A percentile compares a stretch with the other conserved stretches of the same genome.
These are phyloP conservation scores for Barnettozyma vustinii DNA, from an alignment of 805 yeast genomes.

Conservation along the genomic window DNA sequence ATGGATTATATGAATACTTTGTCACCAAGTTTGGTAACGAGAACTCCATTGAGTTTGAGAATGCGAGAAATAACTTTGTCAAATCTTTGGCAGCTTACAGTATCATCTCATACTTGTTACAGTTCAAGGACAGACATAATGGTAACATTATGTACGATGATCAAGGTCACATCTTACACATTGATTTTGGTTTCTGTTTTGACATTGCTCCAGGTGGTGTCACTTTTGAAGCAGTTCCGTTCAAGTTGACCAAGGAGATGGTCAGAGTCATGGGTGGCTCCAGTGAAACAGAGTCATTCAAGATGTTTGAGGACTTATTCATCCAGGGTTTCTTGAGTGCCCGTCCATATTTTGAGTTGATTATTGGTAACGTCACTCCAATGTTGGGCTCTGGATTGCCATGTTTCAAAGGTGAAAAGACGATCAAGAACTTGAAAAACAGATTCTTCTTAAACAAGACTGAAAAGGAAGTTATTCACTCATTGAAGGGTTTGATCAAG, in stretches of 20 bases:
- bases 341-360: constrained; percentile 81
- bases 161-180: constrained; percentile 90
- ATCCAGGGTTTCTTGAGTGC: constrained; percentile 87
- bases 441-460: constrained; percentile 78
- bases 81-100: constrained; percentile 94
- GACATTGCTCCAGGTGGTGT: constrained; percentile 99
- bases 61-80: constrained; percentile 87
- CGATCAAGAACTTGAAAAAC: constrained; percentile 68
- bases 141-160: constrained; percentile 97
- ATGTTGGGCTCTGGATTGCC: constrained; percentile 96
- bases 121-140: constrained; percentile 95
- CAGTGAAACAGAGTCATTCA: constrained; percentile 75
- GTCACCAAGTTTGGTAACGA: constrained; percentile 94
- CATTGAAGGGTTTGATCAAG: constrained; percentile 68
- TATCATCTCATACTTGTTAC: constrained; percentile 81
- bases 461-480: constrained; percentile 80
- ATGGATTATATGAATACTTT: constrained; percentile 91
- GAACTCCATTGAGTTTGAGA: constrained; percentile 80
- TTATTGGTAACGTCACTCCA: constrained; percentile 79
- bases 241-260: constrained; percentile 95
- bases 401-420: constrained; percentile 79
- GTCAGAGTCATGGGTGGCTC: constrained; percentile 94
- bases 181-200: constrained; percentile 97
- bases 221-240: constrained; percentile 96
- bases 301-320: constrained; percentile 93